Conservation (phyloP, 2,329 filamentous ascomycete genomes). For the Thermomyces lanuginosus region DNA sequence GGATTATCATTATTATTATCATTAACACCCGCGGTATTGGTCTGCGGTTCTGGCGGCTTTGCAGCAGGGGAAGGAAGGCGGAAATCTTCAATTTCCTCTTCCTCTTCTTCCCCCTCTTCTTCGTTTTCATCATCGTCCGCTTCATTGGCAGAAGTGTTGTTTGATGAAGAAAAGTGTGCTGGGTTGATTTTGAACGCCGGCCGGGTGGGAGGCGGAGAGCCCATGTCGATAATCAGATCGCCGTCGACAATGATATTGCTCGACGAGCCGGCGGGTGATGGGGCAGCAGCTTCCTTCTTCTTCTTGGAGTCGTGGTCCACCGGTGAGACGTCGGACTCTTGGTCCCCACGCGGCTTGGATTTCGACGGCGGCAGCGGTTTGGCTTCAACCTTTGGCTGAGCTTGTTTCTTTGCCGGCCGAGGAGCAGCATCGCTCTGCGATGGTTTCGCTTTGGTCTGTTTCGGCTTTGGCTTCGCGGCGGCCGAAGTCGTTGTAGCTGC, state of each 20-base stretch:
- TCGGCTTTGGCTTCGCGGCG: conserved; percentile 9
- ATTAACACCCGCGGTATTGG: background rate
- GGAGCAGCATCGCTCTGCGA: conserved; percentile 2
- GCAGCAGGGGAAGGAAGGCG: conserved; percentile 22
- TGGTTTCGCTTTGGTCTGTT: conserved; percentile 5
- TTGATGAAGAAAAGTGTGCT: conserved; percentile 27
- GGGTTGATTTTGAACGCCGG: conserved; percentile 25
- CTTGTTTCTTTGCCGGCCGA: conserved; percentile 4
- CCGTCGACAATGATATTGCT: conserved; percentile 32
- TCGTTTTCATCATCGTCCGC: conserved; percentile 21
- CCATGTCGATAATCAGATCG: conserved; percentile 34
- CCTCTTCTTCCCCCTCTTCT: conserved; percentile 21
- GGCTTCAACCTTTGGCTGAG: conserved; percentile 11
- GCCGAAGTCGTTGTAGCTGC: conserved; percentile 14
- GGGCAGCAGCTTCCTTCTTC: conserved; percentile 4
- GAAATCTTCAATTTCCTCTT: conserved; percentile 22
- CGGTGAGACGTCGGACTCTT: conserved; percentile 11
- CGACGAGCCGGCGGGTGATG: conserved; percentile 17
- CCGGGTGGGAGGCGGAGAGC: conserved; percentile 27
- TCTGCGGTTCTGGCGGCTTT: conserved; percentile 6
- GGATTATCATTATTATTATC: conserved; percentile 9
- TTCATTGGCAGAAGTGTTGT: conserved; percentile 22
- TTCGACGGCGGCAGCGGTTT: conserved; percentile 11
- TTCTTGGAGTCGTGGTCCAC: conserved; percentile 20
- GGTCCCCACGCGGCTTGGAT: conserved; percentile 11